Evolutionary conservation across 257 asterid species (phyloP), one percentile per base, ranked within the genome.

Genomic region (Solanum lycopersicoides): DNA sequence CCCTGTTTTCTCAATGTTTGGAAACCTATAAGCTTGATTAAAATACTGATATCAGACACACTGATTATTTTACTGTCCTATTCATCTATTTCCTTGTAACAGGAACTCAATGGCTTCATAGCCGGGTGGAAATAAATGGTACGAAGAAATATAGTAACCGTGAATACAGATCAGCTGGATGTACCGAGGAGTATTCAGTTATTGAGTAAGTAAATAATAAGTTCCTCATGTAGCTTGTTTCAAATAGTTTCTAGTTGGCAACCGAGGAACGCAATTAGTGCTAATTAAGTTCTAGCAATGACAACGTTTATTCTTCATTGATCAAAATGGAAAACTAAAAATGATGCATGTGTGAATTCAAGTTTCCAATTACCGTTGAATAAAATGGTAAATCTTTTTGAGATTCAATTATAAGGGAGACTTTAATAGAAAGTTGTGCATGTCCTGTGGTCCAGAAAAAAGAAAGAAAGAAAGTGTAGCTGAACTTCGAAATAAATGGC

Each of bases 51-150:
- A 80, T 10, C 42, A 80, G 68, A 47, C 30, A 45, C 30, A 30
- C 20, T 12, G 68, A 47, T 45, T 80, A 30, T 47, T 28, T 47
- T 28, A 47, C 68, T 1, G 68, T 80, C 16, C 9, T 79, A 80
- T 80, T 80, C 42, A 47, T 65, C 83, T 87, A 86, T 60, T 68
- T 73, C 87, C 59, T 75, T 86, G 85, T 89, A 21, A 88, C 91
- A 97, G 99, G 98, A 91, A 95, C 94, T 86, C 99, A 96, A 89
- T 97, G 99, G 99, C 99, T 97, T 91, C 99, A 96, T 76, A 93
- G 99, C 84, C 93, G 98, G 86, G 93, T 95, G 59, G 99, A 95
- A 86, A 87, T 93, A n/a, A 87, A 90, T 59, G 99, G 28, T 97
- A 97, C 79, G 99, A 97, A 90, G 99, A 97, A 97, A 86, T 97